phyloP scores from a whole-genome alignment of 2,329 filamentous ascomycete genomes.

The Penicillium capsulatum region DNA sequence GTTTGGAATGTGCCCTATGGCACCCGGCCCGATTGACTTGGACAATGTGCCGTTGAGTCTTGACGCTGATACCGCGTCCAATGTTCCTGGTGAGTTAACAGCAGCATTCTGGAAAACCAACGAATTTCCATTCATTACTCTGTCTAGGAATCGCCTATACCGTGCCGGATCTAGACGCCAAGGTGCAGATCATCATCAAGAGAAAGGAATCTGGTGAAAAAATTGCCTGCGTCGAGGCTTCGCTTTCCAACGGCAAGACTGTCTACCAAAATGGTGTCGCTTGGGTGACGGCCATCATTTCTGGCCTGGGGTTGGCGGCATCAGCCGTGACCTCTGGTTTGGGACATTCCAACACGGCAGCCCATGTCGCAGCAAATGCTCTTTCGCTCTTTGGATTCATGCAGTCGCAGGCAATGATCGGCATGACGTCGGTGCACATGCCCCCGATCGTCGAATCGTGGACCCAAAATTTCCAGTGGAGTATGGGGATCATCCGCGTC shows the following conservation, averaged over 20 bases:
- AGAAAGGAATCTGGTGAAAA: slow-evolving; percentile 58
- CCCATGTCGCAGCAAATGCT: slow-evolving; percentile 89
- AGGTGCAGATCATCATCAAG: slow-evolving; percentile 77
- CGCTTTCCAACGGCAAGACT: slow-evolving; percentile 85
- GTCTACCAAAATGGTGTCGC: slow-evolving; percentile 84
- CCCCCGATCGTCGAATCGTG: slow-evolving; percentile 86
- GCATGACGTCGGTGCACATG: slow-evolving; percentile 73
- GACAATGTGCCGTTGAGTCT: slow-evolving; percentile 63
- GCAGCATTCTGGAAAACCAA: background rate
- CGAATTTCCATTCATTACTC: slow-evolving; percentile 3
- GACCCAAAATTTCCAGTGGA: slow-evolving; percentile 98
- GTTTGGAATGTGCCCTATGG: slow-evolving; percentile 84
- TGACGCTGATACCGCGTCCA: slow-evolving; percentile 52
- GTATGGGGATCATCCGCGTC: slow-evolving; percentile 88
- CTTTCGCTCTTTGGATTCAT: slow-evolving; percentile 93
- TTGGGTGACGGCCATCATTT: slow-evolving; percentile 84
- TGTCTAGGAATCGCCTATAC: slow-evolving; percentile 69
- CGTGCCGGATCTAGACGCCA: slow-evolving; percentile 86
- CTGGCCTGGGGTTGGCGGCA: slow-evolving; percentile 74
- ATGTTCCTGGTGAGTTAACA: slow-evolving; percentile 61
- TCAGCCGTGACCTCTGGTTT: slow-evolving; percentile 86
- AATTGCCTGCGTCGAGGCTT: slow-evolving; percentile 82
- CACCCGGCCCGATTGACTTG: slow-evolving; percentile 73
- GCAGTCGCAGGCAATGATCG: slow-evolving; percentile 87
- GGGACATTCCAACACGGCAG: slow-evolving; percentile 88